Base-by-base conservation (phyloP, 352 stramenopile species). In the Globisporangium nagaii region DNA sequence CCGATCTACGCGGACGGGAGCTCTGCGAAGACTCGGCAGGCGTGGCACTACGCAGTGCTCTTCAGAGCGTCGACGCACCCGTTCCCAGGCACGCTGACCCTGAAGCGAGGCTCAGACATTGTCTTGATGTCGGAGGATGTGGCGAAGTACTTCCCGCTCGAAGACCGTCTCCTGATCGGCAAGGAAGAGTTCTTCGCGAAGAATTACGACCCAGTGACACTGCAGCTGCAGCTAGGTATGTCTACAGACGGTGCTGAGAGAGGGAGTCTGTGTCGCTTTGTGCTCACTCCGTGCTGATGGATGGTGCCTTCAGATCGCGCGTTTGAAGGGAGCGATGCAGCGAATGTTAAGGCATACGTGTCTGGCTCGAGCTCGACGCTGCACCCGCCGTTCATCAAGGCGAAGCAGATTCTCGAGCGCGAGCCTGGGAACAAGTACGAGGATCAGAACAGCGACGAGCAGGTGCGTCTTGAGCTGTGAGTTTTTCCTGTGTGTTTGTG, bases 381-480 rank as follows among this genome's bases (percentile, higher is more conserved):
- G 4, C 39, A 70, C 20, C 76, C 78, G 53, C 82, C 84, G 6
- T 89, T 89, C 44, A 52, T 94, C 57, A 63, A 70, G 13, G 58
- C 74, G 2, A 88, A 86, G 58, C 62, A 69, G 15, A 83, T 94
- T 41, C 73, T 72, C 63, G 79, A 94, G 55, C 84, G 84, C 2
- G 68, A 77, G 28, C 84, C 84, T 27, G 84, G 84, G 30, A 94
- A 94, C 60, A 88, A 88, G 45, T 94, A 83, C 37, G 84, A 93
- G 64, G 80, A 89, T 37, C 77, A 89, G 49, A 81, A 71, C 61
- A 90, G 74, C 56, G 68, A 62, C 37, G 80, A 93, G 58, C 80
- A 90, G 69, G 78, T 85, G 10, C 32, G 44, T 19, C 49, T 20
- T 53, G 8, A 22, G 7, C 22, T 32, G 27, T 27, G n/a, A n/a